phyloP scores from a whole-genome alignment of 495 filamentous ascomycete genomes.

The Xylaria flabelliformis region DNA sequence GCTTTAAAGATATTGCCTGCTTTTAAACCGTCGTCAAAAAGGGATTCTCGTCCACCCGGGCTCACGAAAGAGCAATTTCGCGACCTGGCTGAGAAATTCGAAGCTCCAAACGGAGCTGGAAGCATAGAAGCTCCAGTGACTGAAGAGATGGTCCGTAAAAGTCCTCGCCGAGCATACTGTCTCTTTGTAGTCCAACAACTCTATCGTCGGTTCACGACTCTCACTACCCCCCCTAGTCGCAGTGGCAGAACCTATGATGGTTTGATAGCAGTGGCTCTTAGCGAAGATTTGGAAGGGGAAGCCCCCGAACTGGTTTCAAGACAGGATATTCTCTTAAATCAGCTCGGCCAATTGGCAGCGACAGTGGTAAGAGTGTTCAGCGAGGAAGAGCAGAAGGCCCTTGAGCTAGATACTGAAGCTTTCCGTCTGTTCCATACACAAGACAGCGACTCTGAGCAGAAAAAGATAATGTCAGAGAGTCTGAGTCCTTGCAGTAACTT shows the following conservation, averaged over 20 bases:
- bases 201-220: slow-evolving; percentile 37
- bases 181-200: slow-evolving; percentile 38
- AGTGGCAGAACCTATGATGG: background rate
- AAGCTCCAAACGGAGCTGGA: slow-evolving; percentile 21
- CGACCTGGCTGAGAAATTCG: slow-evolving; percentile 21
- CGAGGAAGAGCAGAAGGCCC: slow-evolving; percentile 36
- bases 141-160: background rate
- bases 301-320: background rate
- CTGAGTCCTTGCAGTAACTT: slow-evolving; percentile 32
- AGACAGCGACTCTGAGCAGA: background rate
- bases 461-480: background rate
- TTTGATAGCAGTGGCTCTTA: slow-evolving; percentile 21
- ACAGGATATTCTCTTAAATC: slow-evolving; percentile 37
- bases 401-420: slow-evolving; percentile 37
- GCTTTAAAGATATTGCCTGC: slow-evolving; percentile 21
- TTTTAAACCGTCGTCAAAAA: slow-evolving; percentile 15
- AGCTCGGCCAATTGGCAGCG: slow-evolving; percentile 36
- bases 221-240: background rate
- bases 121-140: slow-evolving; percentile 12
- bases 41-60: background rate
- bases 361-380: slow-evolving; percentile 36
- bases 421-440: slow-evolving; percentile 42
- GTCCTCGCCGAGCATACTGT: slow-evolving; percentile 32
- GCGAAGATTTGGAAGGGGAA: slow-evolving; percentile 15
- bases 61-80: slow-evolving; percentile 35